phyloP scores from a whole-genome alignment of 1,139 yeast genomes.

The Lodderomyces pseudojiufengensis region DNA sequence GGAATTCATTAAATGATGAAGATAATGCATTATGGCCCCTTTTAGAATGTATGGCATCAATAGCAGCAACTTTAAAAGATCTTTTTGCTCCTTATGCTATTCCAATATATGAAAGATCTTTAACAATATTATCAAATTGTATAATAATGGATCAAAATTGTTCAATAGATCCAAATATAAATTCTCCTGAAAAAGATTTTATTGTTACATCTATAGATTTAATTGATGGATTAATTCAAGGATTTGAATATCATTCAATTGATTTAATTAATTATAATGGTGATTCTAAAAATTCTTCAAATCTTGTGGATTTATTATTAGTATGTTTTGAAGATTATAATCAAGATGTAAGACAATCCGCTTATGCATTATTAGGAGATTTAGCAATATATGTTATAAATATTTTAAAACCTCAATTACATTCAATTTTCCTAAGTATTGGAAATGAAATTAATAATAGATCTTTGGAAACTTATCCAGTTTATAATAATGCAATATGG shows the following conservation, averaged over 20 bases:
- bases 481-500: constrained; percentile 91
- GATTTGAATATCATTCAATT: constrained; percentile 63
- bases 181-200: constrained; percentile 87
- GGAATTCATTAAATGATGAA: constrained; percentile 70
- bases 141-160: constrained; percentile 65
- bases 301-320: constrained; percentile 62
- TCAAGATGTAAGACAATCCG: constrained; percentile 88
- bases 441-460: constrained; percentile 64
- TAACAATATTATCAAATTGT: constrained; percentile 63
- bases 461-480: constrained; percentile 51
- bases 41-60: constrained; percentile 86
- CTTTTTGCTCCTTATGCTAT: constrained; percentile 86
- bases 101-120: constrained; percentile 80
- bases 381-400: constrained; percentile 64
- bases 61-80: constrained; percentile 84
- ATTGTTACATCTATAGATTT: constrained; percentile 85
- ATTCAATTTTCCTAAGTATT: constrained; percentile 56
- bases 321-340: constrained; percentile 73
- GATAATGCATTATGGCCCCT: constrained; percentile 89
- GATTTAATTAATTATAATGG: constrained; percentile 47
- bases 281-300: constrained; percentile 15
- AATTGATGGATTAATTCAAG: constrained; percentile 90
- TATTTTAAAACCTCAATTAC: constrained; percentile 54
- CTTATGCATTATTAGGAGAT: constrained; percentile 89
- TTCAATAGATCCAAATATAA: constrained; percentile 62